Evolutionary conservation across 345 rosid genomes (phyloP).

Genomic region (Schrenkiella parvula): DNA sequence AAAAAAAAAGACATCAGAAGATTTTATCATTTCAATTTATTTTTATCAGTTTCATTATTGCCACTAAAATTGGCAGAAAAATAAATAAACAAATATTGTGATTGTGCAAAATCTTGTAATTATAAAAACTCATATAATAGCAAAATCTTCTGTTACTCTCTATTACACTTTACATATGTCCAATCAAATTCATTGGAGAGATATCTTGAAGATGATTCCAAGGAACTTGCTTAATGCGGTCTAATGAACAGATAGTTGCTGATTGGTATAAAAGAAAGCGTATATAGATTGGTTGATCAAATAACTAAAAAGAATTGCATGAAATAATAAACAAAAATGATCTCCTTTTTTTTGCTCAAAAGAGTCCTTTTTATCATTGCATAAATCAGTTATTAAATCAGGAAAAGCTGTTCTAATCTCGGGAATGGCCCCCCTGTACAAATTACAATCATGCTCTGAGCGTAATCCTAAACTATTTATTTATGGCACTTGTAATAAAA

Average conservation of each 20-base stretch:
- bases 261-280: neutral
- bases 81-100: neutral
- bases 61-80: neutral
- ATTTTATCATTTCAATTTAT: no score
- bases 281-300: neutral
- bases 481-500: neutral
- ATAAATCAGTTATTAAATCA: slow-evolving; percentile 12
- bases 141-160: neutral
- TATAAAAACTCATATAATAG: neutral
- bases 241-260: slow-evolving; percentile 2
- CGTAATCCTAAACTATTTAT: slow-evolving; percentile 26
- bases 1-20: no score
- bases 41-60: no score
- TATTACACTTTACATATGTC: neutral
- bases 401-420: slow-evolving; percentile 32
- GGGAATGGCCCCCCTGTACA: slow-evolving; percentile 30
- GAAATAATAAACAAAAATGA: neutral
- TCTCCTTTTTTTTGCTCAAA: neutral
- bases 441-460: slow-evolving; percentile 44
- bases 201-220: neutral
- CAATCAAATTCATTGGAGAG: neutral
- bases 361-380: slow-evolving; percentile 15
- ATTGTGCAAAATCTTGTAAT: neutral
- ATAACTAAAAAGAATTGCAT: neutral
- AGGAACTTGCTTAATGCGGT: slow-evolving; percentile 13